Evolutionary conservation across 352 stramenopile species (phyloP).

Genomic region (Globisporangium cystogenes): DNA sequence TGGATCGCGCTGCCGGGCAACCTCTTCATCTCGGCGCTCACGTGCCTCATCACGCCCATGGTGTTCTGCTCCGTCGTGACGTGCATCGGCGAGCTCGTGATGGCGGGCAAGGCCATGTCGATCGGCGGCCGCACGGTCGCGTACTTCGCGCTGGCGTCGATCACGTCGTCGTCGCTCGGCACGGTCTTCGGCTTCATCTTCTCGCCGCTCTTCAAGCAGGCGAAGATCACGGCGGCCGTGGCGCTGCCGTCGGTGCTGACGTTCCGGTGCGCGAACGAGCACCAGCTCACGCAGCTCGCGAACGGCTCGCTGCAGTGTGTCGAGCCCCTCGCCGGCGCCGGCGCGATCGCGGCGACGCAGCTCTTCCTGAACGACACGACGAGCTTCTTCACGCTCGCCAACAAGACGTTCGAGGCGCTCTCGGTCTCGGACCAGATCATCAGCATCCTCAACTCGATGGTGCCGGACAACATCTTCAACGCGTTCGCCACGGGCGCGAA

Average conservation of each 20-base stretch:
- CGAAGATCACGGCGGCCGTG: neutral
- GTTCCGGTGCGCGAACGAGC: slow-evolving; percentile 39
- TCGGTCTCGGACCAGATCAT: slow-evolving; percentile 71
- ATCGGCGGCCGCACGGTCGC: slow-evolving; percentile 28
- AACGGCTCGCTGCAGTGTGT: slow-evolving; percentile 39
- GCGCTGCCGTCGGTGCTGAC: slow-evolving; percentile 22
- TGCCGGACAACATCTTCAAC: slow-evolving; percentile 71
- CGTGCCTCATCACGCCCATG: slow-evolving; percentile 38
- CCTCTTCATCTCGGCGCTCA: slow-evolving; percentile 38
- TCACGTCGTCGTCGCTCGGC: slow-evolving; percentile 25
- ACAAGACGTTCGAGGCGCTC: slow-evolving; percentile 34
- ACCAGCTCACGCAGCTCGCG: slow-evolving; percentile 27
- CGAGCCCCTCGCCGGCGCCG: slow-evolving; percentile 25
- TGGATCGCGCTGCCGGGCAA: slow-evolving; percentile 32
- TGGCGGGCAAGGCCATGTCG: slow-evolving; percentile 23
- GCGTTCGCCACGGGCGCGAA: slow-evolving; percentile 48
- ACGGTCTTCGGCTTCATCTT: slow-evolving; percentile 26
- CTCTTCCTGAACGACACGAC: slow-evolving; percentile 57
- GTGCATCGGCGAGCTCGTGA: slow-evolving; percentile 27
- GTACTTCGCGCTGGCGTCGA: slow-evolving; percentile 21
- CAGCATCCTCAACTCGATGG: slow-evolving; percentile 49
- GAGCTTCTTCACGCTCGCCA: slow-evolving; percentile 29
- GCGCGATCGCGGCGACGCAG: slow-evolving; percentile 13
- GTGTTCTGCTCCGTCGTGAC: slow-evolving; percentile 33
- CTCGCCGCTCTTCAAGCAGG: slow-evolving; percentile 15